phyloP scores from a whole-genome alignment of 1,139 yeast species.

The Yamadazyma trypodendri region DNA sequence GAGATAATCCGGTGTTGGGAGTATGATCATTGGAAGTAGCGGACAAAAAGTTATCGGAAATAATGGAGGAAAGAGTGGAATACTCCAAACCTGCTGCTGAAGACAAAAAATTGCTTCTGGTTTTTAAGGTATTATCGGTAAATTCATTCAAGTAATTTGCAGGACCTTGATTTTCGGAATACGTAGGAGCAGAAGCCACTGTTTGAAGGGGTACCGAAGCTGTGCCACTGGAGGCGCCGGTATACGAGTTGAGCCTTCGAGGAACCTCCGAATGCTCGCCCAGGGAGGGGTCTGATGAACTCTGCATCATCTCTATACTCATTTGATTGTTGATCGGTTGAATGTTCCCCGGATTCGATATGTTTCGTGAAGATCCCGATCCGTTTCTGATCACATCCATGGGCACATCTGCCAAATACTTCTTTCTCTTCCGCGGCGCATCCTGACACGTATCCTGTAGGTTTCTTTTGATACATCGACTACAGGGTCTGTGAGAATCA shows the following conservation, averaged over 20 bases:
- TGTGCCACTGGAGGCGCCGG: background rate
- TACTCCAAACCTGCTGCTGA: slow-evolving; percentile 81
- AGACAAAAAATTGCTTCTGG: slow-evolving; percentile 54
- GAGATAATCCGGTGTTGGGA: slow-evolving; percentile 39
- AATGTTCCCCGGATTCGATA: background rate
- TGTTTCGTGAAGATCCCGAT: background rate
- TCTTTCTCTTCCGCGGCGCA: slow-evolving; percentile 85
- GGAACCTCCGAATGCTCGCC: background rate
- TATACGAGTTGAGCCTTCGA: background rate
- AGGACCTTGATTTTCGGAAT: too few relatives aligned
- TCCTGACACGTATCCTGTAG: slow-evolving; percentile 75
- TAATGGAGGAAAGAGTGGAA: slow-evolving; percentile 70
- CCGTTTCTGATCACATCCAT: slow-evolving; percentile 1
- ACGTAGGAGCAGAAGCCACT: background rate
- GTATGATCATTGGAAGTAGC: slow-evolving; percentile 43
- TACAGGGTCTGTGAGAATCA: slow-evolving; percentile 78
- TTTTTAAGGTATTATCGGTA: slow-evolving; percentile 4
- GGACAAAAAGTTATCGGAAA: slow-evolving; percentile 49
- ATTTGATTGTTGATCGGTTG: background rate
- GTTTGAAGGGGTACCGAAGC: background rate
- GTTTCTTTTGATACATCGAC: slow-evolving; percentile 71
- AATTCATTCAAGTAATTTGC: background rate
- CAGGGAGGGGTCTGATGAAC: background rate
- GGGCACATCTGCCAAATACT: slow-evolving; percentile 67
- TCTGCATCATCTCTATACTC: slow-evolving; percentile 3